These are phyloP conservation scores for Datisca glomerata DNA, from an alignment of 306 rosid species.

Conservation along the genomic window DNA sequence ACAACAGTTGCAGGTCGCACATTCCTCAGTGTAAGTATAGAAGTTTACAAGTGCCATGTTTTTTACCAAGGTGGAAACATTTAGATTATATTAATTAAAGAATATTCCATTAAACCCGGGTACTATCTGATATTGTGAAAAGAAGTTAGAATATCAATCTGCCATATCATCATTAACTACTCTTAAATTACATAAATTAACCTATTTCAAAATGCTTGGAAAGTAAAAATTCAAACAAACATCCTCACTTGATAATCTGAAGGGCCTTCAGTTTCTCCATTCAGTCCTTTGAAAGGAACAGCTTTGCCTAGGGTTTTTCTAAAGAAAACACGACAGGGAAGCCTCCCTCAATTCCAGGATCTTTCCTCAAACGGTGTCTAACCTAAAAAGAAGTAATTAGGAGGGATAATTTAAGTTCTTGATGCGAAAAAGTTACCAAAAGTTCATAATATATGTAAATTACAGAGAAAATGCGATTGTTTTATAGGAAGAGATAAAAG, in stretches of 20 bases:
- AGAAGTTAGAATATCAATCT: constrained; percentile 19
- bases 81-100: too few relatives aligned
- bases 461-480: too few relatives aligned
- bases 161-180: too few relatives aligned
- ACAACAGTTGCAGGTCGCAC: too few relatives aligned
- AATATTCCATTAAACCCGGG: constrained; percentile 95
- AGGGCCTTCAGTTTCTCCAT: constrained; percentile 81
- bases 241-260: constrained; percentile 72
- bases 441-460: too few relatives aligned
- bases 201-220: too few relatives aligned
- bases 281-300: constrained; percentile 86
- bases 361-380: constrained; percentile 74
- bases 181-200: too few relatives aligned
- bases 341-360: constrained; percentile 82
- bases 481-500: too few relatives aligned
- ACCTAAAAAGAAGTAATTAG: constrained; percentile 34
- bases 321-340: constrained; percentile 82
- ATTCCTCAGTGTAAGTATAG: too few relatives aligned
- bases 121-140: constrained; percentile 45
- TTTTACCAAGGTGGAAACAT: too few relatives aligned
- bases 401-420: constrained; percentile 6
- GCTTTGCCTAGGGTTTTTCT: constrained; percentile 84
- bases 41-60: too few relatives aligned
- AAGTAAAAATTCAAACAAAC: neutral
- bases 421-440: neutral